Conservation (phyloP, 208 protist species). For the Strigomonas galati region DNA sequence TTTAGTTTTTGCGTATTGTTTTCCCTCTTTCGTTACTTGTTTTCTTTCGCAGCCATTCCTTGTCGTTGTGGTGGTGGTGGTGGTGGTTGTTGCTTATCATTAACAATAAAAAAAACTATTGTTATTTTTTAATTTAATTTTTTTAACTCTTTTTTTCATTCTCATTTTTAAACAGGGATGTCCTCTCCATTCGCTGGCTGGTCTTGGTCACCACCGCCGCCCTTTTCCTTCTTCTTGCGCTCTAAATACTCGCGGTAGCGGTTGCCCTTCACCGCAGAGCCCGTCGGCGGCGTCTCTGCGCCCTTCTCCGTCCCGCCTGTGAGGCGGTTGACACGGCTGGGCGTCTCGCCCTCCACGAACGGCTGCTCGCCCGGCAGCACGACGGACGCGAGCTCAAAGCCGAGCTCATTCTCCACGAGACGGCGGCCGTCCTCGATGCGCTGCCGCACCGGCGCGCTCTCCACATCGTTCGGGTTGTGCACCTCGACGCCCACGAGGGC, state of each 20-base stretch:
- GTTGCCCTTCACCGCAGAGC: conserved; percentile 25
- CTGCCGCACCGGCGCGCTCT: conserved; percentile 62
- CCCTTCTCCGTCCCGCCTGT: background rate
- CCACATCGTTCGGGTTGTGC: conserved; percentile 72
- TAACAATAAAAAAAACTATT: conserved; percentile 1
- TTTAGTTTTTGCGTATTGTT: too few species aligned
- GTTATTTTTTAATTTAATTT: too few species aligned
- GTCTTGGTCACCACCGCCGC: background rate
- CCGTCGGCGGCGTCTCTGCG: conserved; percentile 5
- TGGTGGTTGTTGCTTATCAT: background rate
- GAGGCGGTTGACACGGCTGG: conserved; percentile 2
- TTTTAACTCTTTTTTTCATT: too few species aligned
- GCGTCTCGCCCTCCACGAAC: conserved; percentile 6
- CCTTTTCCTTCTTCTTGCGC: conserved; percentile 31
- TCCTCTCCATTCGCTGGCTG: background rate
- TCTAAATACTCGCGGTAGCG: conserved; percentile 76
- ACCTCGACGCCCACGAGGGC: conserved; percentile 71
- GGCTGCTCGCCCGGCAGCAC: conserved; percentile 37
- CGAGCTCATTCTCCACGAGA: conserved; percentile 68
- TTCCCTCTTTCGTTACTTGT: background rate
- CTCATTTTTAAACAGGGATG: background rate
- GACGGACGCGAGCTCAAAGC: conserved; percentile 50
- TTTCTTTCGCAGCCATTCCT: too few species aligned
- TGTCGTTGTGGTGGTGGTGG: too few species aligned
- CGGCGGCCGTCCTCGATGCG: conserved; percentile 75